A percentile compares a stretch with the other conserved stretches of the same genome.
phyloP scores from a whole-genome alignment of 768 basidiomycete genomes.

The Multifurca ochricompacta region DNA sequence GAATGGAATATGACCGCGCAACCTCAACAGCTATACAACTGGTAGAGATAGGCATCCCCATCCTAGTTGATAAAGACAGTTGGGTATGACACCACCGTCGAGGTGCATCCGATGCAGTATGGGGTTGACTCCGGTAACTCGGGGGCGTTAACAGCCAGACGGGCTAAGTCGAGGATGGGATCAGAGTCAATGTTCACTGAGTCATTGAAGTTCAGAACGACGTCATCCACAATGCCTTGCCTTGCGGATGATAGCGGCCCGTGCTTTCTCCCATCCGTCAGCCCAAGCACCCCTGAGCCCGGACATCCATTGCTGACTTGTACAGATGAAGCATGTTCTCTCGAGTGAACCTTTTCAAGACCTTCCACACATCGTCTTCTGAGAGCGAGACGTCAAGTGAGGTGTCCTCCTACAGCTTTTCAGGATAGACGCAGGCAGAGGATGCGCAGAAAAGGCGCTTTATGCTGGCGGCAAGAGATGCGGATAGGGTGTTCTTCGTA shows the following conservation, averaged over 20 bases:
- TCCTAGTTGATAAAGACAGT: constrained; percentile 52
- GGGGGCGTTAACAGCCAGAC: constrained; percentile 31
- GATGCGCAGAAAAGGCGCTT: constrained; percentile 46
- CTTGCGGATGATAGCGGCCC: constrained; percentile 50
- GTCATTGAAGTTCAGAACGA: constrained; percentile 30
- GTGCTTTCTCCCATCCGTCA: constrained; percentile 50
- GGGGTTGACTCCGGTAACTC: constrained; percentile 31
- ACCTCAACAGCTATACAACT: constrained; percentile 51
- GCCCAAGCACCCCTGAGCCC: constrained; percentile 46
- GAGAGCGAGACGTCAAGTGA: constrained; percentile 35
- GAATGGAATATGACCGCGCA: constrained; percentile 39
- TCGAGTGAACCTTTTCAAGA: constrained; percentile 45
- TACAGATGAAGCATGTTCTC: constrained; percentile 38
- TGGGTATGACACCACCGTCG: constrained; percentile 44
- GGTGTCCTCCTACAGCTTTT: constrained; percentile 31
- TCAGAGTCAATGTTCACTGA: constrained; percentile 50
- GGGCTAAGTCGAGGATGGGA: constrained; percentile 36
- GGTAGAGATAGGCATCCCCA: constrained; percentile 50
- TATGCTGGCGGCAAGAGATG: constrained; percentile 33
- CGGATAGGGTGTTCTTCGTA: constrained; percentile 41
- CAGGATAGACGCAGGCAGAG: constrained; percentile 53
- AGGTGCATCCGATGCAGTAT: constrained; percentile 48
- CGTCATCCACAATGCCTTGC: constrained; percentile 55
- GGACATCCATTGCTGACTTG: constrained; percentile 30
- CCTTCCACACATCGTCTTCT: constrained; percentile 44